Evolutionary conservation across 257 asterid species (phyloP).

Genomic region (Przewalskia tangutica): DNA sequence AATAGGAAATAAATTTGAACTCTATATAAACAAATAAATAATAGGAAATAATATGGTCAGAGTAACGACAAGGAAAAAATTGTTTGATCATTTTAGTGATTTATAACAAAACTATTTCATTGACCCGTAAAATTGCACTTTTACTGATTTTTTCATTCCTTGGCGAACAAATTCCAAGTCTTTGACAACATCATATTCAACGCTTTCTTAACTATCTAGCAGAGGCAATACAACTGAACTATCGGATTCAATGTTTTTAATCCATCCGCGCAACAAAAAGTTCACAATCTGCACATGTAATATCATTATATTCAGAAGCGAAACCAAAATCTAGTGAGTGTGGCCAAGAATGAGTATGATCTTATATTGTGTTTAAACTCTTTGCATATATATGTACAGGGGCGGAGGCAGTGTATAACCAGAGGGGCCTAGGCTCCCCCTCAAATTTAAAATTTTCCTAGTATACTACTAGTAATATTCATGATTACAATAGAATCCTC

Average conservation of each 20-base stretch:
- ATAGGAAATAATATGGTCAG: no score
- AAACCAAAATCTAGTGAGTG: not conserved
- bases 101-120: not conserved
- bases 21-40: no score
- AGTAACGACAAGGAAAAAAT: no score
- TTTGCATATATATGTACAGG: no score
- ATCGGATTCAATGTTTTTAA: slow-evolving; percentile 54
- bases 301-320: not conserved
- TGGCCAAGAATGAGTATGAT: not conserved
- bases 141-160: slow-evolving; percentile 41
- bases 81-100: no score
- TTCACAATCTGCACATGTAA: slow-evolving; percentile 60
- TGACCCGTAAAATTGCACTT: slow-evolving; percentile 63
- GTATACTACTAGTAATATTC: no score
- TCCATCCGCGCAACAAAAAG: slow-evolving; percentile 78
- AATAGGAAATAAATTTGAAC: no score
- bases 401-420: no score
- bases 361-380: not conserved
- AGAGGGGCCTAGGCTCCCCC: no score
- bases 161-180: slow-evolving; percentile 49
- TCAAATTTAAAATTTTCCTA: no score
- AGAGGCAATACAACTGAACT: slow-evolving; percentile 53
- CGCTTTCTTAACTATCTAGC: slow-evolving; percentile 39
- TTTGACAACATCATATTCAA: slow-evolving; percentile 21
- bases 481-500: no score